phyloP scores from a whole-genome alignment of 768 basidiomycete species.

The Leccinellum rugosiceps region DNA sequence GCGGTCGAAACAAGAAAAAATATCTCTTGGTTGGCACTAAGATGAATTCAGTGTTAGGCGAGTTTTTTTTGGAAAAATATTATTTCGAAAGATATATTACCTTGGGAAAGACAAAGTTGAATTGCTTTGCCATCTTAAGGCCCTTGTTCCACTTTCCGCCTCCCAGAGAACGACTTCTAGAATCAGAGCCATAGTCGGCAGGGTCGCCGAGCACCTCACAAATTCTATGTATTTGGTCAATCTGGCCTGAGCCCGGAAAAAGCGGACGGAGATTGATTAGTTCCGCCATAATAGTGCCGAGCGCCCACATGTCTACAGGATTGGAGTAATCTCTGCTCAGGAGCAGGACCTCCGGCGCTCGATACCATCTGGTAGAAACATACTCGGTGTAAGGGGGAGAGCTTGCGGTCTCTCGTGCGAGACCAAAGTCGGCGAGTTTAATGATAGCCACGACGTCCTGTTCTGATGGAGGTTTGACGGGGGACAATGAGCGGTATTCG shows the following conservation, averaged over 20 bases:
- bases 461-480: conserved; percentile 65
- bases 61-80: neutral
- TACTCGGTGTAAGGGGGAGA: conserved; percentile 97
- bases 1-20: conserved; percentile 73
- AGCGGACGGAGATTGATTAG: conserved; percentile 91
- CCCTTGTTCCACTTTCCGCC: conserved; percentile 89
- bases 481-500: conserved; percentile 84
- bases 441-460: conserved; percentile 95
- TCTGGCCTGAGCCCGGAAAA: conserved; percentile 90
- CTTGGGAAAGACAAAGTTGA: conserved; percentile 88
- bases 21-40: conserved; percentile 63
- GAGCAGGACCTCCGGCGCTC: conserved; percentile 94
- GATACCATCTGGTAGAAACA: conserved; percentile 99
- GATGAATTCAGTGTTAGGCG: conserved; percentile 2
- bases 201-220: conserved; percentile 95
- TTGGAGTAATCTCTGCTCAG: conserved; percentile 91
- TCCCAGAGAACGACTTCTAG: conserved; percentile 64
- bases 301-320: conserved; percentile 99
- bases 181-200: conserved; percentile 75
- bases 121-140: conserved; percentile 79
- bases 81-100: conserved; percentile 38
- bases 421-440: conserved; percentile 97
- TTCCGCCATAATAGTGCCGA: conserved; percentile 98
- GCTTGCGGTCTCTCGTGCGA: conserved; percentile 86
- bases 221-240: conserved; percentile 90